Conservation (phyloP, 345 rosid species). For the Lepidium sativum region DNA sequence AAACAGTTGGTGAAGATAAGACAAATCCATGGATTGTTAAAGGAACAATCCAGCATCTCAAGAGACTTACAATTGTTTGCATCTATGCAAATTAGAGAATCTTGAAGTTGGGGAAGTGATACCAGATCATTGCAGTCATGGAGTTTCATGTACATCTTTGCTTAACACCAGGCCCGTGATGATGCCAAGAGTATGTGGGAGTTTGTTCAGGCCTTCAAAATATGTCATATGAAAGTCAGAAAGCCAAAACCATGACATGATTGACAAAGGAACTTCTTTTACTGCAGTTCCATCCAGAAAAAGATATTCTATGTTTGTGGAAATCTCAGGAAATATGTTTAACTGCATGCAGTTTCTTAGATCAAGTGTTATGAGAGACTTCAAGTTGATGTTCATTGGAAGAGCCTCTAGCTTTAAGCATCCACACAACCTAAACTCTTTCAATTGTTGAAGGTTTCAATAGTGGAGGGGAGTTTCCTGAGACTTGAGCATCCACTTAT, state of each 20-base stretch:
- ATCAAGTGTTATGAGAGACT: not conserved
- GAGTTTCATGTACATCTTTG: no score
- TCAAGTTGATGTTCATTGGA: not conserved
- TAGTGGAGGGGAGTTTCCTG: not conserved
- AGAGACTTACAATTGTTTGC: not conserved
- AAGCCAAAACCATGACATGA: not conserved
- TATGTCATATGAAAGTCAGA: accelerated
- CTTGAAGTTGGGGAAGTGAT: not conserved
- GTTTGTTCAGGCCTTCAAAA: not conserved
- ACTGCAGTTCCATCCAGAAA: not conserved
- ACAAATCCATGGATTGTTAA: not conserved
- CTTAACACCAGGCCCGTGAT: no score
- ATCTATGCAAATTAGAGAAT: not conserved
- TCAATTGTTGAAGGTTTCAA: not conserved
- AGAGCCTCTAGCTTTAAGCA: not conserved
- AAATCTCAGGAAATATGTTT: not conserved
- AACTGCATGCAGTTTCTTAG: not conserved
- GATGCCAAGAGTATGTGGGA: not conserved
- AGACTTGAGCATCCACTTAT: not conserved
- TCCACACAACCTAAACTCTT: accelerated
- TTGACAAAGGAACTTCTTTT: not conserved
- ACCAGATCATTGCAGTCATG: not conserved
- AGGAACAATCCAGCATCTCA: not conserved
- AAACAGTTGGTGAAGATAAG: not conserved
- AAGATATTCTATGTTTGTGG: not conserved